phyloP scores from a whole-genome alignment of 2,329 filamentous ascomycete species.

The Aspergillus thermomutatus region DNA sequence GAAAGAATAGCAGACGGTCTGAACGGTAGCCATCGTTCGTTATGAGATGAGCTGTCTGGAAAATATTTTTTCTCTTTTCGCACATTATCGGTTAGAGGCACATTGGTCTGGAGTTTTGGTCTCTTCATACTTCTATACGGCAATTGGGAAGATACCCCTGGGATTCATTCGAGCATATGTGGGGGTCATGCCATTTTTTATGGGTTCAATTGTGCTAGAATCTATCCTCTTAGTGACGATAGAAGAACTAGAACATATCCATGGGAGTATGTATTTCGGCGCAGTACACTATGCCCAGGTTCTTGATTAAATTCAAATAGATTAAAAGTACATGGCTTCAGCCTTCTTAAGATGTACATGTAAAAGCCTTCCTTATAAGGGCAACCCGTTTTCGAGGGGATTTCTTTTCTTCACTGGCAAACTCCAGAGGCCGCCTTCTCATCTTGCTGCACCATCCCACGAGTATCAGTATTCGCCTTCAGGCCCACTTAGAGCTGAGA shows the following conservation, averaged over 20 bases:
- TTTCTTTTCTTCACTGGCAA: neutral
- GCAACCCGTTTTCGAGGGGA: neutral
- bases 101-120: neutral
- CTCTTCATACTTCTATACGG: neutral
- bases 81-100: neutral
- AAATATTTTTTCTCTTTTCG: neutral
- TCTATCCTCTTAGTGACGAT: neutral
- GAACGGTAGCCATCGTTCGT: neutral
- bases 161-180: neutral
- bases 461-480: neutral
- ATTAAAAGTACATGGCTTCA: neutral
- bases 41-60: conserved; percentile 2
- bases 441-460: neutral
- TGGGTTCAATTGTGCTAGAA: neutral
- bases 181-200: neutral
- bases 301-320: neutral
- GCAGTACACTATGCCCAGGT: too few species aligned
- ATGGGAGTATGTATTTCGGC: too few species aligned
- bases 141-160: neutral
- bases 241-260: neutral
- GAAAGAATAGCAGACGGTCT: conserved; percentile 31
- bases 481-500: neutral
- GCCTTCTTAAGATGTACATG: neutral
- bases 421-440: neutral
- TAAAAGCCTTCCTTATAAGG: neutral